Evolutionary conservation across 176 grass and related monocot genomes (phyloP).

Genomic region (Juncus effusus): DNA sequence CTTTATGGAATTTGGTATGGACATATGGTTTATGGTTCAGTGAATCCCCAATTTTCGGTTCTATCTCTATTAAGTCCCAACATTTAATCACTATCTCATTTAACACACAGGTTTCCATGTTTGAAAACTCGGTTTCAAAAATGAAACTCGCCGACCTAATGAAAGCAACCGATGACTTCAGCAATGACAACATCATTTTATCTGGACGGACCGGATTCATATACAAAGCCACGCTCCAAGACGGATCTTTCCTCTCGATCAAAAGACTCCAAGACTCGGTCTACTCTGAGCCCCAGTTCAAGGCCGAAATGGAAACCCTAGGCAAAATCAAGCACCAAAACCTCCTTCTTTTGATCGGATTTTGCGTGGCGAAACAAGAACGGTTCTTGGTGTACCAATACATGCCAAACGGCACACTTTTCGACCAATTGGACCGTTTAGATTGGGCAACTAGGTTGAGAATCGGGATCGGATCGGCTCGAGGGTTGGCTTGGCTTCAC

Average conservation of each 20-base stretch:
- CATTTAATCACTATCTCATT: neutral
- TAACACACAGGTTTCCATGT: slow-evolving; percentile 73
- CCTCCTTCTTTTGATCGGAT: slow-evolving; percentile 77
- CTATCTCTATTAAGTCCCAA: neutral
- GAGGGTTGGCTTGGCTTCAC: slow-evolving; percentile 82
- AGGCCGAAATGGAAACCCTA: slow-evolving; percentile 79
- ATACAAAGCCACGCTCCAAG: slow-evolving; percentile 77
- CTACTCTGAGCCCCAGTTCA: slow-evolving; percentile 83
- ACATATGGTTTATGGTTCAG: neutral
- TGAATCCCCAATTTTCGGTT: neutral
- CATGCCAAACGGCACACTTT: slow-evolving; percentile 65
- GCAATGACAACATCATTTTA: slow-evolving; percentile 67
- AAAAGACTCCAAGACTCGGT: slow-evolving; percentile 83
- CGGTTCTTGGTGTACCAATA: slow-evolving; percentile 79
- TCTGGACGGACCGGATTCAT: slow-evolving; percentile 69
- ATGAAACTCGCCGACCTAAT: slow-evolving; percentile 90
- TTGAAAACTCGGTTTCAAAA: slow-evolving; percentile 81
- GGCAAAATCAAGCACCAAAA: slow-evolving; percentile 74
- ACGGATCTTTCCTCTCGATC: slow-evolving; percentile 67
- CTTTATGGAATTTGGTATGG: too few relatives aligned
- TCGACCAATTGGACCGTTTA: slow-evolving; percentile 61
- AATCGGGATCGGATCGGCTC: slow-evolving; percentile 70
- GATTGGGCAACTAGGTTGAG: slow-evolving; percentile 72
- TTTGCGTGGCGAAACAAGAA: slow-evolving; percentile 73
- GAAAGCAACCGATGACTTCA: slow-evolving; percentile 80